A percentile compares a stretch with the other conserved stretches of the same genome.
These are phyloP conservation scores for Crithidia sp. DNA, from an alignment of 208 protist genomes.

Conservation along the genomic window DNA sequence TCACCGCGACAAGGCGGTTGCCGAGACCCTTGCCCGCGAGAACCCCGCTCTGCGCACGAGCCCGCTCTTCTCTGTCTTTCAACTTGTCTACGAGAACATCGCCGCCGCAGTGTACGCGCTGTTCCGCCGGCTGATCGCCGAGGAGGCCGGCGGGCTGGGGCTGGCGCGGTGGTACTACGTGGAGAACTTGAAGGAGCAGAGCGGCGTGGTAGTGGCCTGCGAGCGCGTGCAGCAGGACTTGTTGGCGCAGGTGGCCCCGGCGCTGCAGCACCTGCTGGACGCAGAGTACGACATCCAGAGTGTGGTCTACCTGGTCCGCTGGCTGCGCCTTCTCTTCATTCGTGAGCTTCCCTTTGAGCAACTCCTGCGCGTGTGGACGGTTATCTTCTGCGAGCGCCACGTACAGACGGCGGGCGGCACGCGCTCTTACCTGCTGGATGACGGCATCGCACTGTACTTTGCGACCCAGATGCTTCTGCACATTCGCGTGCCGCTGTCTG, in stretches of 20 bases:
- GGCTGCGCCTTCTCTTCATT: conserved; percentile 89
- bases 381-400: conserved; percentile 73
- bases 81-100: conserved; percentile 24
- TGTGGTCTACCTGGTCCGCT: conserved; percentile 85
- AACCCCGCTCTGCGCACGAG: conserved; percentile 14
- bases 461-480: conserved; percentile 66
- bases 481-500: conserved; percentile 44
- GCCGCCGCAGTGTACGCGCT: conserved; percentile 44
- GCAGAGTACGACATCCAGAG: conserved; percentile 74
- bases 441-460: conserved; percentile 60
- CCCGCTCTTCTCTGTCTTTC: conserved; percentile 18
- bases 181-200: conserved; percentile 16
- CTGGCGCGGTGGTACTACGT: conserved; percentile 62
- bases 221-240: conserved; percentile 61
- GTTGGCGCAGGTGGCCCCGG: conserved; percentile 56
- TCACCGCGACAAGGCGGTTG: conserved; percentile 40
- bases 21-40: conserved; percentile 16
- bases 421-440: conserved; percentile 33
- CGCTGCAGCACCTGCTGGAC: conserved; percentile 65
- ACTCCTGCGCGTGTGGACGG: conserved; percentile 73
- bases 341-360: conserved; percentile 83
- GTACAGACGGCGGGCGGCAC: conserved; percentile 2
- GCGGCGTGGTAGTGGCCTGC: conserved; percentile 49
- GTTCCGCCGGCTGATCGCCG: conserved; percentile 54
- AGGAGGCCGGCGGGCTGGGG: conserved; percentile 28